Evolutionary conservation across 306 rosid genomes (phyloP).

Genomic region (Hippophae gyantsensis): DNA sequence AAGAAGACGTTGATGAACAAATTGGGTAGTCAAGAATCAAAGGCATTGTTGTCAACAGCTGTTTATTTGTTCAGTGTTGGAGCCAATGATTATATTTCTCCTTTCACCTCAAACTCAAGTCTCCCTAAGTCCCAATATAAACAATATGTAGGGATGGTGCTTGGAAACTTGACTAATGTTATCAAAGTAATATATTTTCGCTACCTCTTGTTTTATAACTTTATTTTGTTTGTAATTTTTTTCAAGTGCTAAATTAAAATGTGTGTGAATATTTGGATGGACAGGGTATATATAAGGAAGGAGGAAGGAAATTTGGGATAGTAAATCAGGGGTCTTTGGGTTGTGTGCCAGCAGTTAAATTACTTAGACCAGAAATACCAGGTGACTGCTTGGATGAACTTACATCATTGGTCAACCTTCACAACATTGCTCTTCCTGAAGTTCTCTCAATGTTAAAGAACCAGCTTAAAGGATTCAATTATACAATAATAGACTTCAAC

Average conservation of each 20-base stretch:
- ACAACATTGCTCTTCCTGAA: conserved; percentile 9
- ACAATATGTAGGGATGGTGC: conserved; percentile 20
- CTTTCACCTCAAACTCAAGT: conserved; percentile 4
- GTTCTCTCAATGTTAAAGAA: background rate
- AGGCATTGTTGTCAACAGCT: conserved; percentile 15
- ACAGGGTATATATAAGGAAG: conserved; percentile 18
- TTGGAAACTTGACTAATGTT: conserved; percentile 22
- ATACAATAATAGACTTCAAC: conserved; percentile 15
- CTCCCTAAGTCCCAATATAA: background rate
- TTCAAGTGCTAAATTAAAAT: background rate
- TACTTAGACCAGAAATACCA: background rate
- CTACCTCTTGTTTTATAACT: background rate
- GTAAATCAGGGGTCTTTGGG: conserved; percentile 5
- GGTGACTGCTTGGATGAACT: conserved; percentile 13
- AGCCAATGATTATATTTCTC: conserved; percentile 18
- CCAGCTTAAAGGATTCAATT: conserved; percentile 14
- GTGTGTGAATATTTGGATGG: background rate
- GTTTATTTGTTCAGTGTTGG: conserved; percentile 27
- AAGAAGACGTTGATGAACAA: conserved; percentile 5
- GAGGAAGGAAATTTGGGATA: conserved; percentile 32
- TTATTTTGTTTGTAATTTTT: background rate
- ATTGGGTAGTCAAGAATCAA: conserved; percentile 14
- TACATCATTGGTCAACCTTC: background rate
- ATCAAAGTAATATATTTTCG: conserved; percentile 18
- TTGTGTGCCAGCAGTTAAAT: conserved; percentile 1